These are phyloP conservation scores for Ascochyta clinopodiicola DNA, from an alignment of 2,329 filamentous ascomycete species.

Conservation along the genomic window DNA sequence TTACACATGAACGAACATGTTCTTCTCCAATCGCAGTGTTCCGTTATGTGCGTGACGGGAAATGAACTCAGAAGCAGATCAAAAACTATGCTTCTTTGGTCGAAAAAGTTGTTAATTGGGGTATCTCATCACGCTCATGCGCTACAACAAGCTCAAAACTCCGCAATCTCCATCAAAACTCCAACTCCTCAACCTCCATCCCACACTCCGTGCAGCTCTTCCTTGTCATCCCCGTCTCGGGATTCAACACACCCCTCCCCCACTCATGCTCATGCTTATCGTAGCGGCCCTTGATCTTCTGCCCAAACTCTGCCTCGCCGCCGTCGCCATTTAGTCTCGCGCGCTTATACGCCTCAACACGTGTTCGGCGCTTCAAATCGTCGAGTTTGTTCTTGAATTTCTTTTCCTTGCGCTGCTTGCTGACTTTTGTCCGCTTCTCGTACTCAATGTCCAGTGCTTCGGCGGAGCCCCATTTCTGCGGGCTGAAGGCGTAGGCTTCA, in stretches of 20 bases:
- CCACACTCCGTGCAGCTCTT: conserved; percentile 75
- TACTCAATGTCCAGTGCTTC: conserved; percentile 90
- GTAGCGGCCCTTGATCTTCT: conserved; percentile 67
- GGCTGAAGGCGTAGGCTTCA: conserved; percentile 85
- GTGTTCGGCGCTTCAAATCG: conserved; percentile 90
- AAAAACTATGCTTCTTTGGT: not conserved
- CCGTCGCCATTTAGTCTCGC: conserved; percentile 38
- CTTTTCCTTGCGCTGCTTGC: conserved; percentile 84
- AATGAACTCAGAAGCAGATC: not conserved
- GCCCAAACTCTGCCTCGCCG: conserved; percentile 68
- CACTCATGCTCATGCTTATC: conserved; percentile 90
- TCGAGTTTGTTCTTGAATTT: conserved; percentile 90
- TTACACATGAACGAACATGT: not conserved
- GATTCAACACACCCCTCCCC: conserved; percentile 64
- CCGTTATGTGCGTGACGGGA: no score
- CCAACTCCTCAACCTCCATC: conserved; percentile 72
- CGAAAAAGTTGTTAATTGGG: not conserved
- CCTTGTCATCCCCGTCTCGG: conserved; percentile 73
- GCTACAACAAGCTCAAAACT: not conserved
- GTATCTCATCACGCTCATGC: not conserved
- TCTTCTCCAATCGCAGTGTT: not conserved
- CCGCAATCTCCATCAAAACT: conserved; percentile 54
- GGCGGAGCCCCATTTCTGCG: conserved; percentile 86
- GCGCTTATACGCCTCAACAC: conserved; percentile 86
- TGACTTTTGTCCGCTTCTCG: conserved; percentile 76